Evolutionary conservation across 2,329 filamentous ascomycete species (phyloP).

Genomic region (Tricladium varicosporioides): DNA sequence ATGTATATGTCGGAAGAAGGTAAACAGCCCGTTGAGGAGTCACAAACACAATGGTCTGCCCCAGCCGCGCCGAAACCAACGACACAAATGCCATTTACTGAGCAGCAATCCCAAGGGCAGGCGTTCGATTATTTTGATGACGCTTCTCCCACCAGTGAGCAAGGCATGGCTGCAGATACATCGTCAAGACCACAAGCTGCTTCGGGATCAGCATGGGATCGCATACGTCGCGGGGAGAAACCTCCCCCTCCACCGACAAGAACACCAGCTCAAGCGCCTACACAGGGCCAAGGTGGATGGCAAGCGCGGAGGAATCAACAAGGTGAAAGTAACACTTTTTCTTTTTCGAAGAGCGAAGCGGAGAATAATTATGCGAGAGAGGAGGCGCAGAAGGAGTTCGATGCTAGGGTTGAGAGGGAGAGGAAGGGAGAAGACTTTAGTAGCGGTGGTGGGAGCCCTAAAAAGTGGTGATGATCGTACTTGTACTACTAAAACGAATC

Average conservation of each 20-base stretch:
- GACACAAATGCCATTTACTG: slow-evolving; percentile 3
- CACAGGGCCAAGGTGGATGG: neutral
- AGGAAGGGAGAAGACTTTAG: slow-evolving; percentile 31
- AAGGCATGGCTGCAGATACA: slow-evolving; percentile 18
- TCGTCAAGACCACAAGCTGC: slow-evolving; percentile 5
- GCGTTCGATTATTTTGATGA: slow-evolving; percentile 30
- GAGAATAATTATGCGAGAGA: slow-evolving; percentile 21
- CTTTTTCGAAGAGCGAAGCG: slow-evolving; percentile 27
- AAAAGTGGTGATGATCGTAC: slow-evolving; percentile 20
- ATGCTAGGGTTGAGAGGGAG: slow-evolving; percentile 33
- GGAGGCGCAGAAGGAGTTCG: slow-evolving; percentile 34
- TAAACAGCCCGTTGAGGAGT: neutral
- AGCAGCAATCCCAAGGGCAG: slow-evolving; percentile 8
- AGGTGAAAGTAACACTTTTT: slow-evolving; percentile 20
- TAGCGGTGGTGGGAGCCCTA: slow-evolving; percentile 22
- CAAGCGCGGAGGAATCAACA: slow-evolving; percentile 8
- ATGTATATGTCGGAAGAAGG: slow-evolving; percentile 19
- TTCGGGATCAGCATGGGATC: slow-evolving; percentile 34
- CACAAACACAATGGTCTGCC: slow-evolving; percentile 1
- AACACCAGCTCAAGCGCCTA: slow-evolving; percentile 2
- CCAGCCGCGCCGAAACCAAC: slow-evolving; percentile 1
- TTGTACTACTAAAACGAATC: no score
- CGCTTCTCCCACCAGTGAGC: slow-evolving; percentile 29
- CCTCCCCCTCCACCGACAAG: neutral
- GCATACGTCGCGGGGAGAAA: slow-evolving; percentile 27